A percentile compares a stretch with the other conserved stretches of the same genome.
Conservation (phyloP, 2,329 filamentous ascomycete genomes). For the Aspergillus sergii region DNA sequence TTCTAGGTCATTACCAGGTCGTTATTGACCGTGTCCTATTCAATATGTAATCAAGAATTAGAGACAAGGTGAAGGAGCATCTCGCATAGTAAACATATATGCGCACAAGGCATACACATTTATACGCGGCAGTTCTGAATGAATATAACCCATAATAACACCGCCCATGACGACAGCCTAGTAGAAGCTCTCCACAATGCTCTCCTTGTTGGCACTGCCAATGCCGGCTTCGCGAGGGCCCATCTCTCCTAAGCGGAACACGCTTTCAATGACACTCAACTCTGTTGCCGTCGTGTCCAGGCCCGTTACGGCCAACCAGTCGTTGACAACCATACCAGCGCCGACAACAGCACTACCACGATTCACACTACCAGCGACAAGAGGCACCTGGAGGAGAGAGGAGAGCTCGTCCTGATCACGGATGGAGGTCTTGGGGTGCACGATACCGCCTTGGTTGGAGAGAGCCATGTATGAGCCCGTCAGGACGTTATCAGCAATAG, state of each 20-base stretch:
- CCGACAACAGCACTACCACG: conserved; percentile 93
- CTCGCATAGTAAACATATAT: not conserved
- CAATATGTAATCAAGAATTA: not conserved
- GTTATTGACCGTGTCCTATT: not conserved
- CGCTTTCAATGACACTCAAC: conserved; percentile 91
- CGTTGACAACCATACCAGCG: conserved; percentile 94
- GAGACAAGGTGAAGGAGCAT: not conserved
- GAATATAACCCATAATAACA: not conserved
- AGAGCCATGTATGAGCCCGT: conserved; percentile 96
- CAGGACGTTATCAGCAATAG: conserved; percentile 93
- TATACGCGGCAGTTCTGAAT: not conserved
- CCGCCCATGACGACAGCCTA: conserved; percentile 44
- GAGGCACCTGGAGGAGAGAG: conserved; percentile 88
- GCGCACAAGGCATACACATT: not conserved
- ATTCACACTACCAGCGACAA: conserved; percentile 93
- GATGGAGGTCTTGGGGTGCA: conserved; percentile 95
- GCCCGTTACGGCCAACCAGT: conserved; percentile 94
- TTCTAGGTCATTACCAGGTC: not conserved
- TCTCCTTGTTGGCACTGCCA: conserved; percentile 74
- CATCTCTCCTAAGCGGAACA: conserved; percentile 92
- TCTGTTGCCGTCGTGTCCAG: conserved; percentile 97
- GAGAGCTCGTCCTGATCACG: conserved; percentile 98
- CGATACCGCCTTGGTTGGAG: conserved; percentile 93
- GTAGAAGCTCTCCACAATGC: conserved; percentile 99
- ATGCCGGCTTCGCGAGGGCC: conserved; percentile 63